These are phyloP conservation scores for Oryza glumipatula DNA, from an alignment of 176 grass and related monocot species.

Conservation along the genomic window DNA sequence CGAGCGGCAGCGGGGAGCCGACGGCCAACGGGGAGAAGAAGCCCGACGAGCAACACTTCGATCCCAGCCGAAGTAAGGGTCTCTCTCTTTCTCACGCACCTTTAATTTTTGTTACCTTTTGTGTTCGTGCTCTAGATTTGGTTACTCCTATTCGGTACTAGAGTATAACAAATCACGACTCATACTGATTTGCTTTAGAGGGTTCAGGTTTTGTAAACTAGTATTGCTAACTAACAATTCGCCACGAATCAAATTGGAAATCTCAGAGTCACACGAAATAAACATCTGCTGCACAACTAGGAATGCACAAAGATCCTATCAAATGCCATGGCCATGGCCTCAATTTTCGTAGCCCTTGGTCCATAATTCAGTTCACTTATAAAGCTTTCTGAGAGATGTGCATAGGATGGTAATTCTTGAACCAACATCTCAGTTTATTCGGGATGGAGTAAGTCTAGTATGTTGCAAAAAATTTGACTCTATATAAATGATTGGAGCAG, in stretches of 20 bases:
- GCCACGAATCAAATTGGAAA: not conserved
- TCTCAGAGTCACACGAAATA: not conserved
- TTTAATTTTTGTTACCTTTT: not conserved
- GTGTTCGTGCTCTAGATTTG: not conserved
- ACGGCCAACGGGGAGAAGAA: constrained; percentile 43
- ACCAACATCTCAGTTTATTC: not conserved
- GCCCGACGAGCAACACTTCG: constrained; percentile 51
- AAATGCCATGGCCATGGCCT: not conserved
- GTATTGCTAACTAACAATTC: not conserved
- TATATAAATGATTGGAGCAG: not conserved
- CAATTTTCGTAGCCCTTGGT: not conserved
- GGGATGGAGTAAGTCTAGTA: not conserved
- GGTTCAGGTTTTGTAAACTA: not conserved
- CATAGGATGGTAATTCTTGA: not conserved
- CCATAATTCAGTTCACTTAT: not conserved
- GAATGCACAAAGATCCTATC: not conserved
- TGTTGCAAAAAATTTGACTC: too few species aligned
- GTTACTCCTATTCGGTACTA: not conserved
- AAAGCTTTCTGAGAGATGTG: not conserved
- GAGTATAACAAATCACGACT: not conserved
- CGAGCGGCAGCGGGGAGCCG: constrained; percentile 3
- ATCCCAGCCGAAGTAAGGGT: constrained; percentile 76
- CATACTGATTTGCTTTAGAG: not conserved
- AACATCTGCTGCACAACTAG: not conserved
- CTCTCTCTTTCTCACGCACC: not conserved